Evolutionary conservation across 176 grass and related monocot genomes (phyloP).

Genomic region (Elaeis guineensis): DNA sequence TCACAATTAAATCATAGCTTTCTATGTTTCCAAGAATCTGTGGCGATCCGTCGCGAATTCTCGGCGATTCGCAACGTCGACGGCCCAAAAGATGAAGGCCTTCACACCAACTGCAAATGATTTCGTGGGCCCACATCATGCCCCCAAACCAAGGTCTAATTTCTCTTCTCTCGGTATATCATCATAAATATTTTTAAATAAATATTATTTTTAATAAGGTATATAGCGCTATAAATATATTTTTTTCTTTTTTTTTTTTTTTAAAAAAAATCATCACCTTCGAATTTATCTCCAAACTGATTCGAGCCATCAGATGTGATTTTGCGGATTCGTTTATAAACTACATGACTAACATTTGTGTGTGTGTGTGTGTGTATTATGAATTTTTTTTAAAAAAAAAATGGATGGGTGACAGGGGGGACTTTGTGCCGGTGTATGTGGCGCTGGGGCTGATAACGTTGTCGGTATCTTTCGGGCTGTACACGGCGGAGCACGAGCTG

Average conservation of each 20-base stretch:
- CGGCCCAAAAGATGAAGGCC: conserved; percentile 6
- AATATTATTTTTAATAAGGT: too few relatives aligned
- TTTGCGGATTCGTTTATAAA: too few relatives aligned
- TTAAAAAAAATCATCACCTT: too few relatives aligned
- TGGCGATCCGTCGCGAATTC: conserved; percentile 2
- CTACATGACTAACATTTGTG: too few relatives aligned
- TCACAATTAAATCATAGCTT: too few relatives aligned
- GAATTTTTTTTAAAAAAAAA: too few relatives aligned
- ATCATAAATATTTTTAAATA: too few relatives aligned
- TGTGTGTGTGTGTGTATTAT: too few relatives aligned
- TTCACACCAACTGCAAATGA: neutral
- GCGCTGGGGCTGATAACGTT: conserved; percentile 44
- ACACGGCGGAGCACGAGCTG: conserved; percentile 65
- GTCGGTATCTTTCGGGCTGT: conserved; percentile 37
- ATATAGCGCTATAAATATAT: neutral
- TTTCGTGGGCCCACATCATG: neutral
- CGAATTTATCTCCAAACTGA: too few relatives aligned
- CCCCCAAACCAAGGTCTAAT: conserved; percentile 20
- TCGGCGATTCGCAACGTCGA: conserved; percentile 1
- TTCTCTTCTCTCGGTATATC: neutral
- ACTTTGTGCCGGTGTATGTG: conserved; percentile 64
- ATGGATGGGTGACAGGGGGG: conserved; percentile 5
- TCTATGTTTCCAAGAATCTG: conserved; percentile 6
- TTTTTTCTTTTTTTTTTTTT: too few relatives aligned
- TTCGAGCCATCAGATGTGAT: too few relatives aligned